Evolutionary conservation across 2,329 filamentous ascomycete genomes (phyloP).

Genomic region (Alternaria solani): DNA sequence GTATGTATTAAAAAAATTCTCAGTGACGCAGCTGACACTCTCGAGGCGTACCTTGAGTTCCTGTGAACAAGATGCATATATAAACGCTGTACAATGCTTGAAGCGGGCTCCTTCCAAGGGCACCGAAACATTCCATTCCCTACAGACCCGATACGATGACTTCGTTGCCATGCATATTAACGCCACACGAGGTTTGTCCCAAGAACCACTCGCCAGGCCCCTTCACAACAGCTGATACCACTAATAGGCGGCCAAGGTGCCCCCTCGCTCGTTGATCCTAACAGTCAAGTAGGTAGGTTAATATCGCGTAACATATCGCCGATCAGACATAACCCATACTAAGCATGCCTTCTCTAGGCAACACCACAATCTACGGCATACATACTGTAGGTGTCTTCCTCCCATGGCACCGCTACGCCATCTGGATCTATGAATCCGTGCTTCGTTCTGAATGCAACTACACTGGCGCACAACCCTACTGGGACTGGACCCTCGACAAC

Average conservation of each 20-base stretch:
- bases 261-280: neutral
- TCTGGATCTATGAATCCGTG: neutral
- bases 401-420: slow-evolving; percentile 1
- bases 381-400: slow-evolving; percentile 2
- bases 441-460: slow-evolving; percentile 3
- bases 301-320: too few species aligned
- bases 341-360: neutral
- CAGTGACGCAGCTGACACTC: neutral
- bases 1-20: neutral
- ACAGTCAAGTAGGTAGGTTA: neutral
- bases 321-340: neutral
- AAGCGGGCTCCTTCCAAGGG: neutral
- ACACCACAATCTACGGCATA: neutral
- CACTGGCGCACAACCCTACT: neutral
- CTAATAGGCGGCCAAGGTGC: neutral
- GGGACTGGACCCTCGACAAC: slow-evolving; percentile 3
- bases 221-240: neutral
- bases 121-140: neutral
- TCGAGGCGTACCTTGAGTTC: neutral
- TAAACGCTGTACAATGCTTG: neutral
- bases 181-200: neutral
- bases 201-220: too few species aligned
- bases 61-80: neutral
- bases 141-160: neutral
- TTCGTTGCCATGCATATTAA: slow-evolving; percentile 1